phyloP scores from a whole-genome alignment of 1,284 basidiomycete species.

The Laetiporus sulphureus region DNA sequence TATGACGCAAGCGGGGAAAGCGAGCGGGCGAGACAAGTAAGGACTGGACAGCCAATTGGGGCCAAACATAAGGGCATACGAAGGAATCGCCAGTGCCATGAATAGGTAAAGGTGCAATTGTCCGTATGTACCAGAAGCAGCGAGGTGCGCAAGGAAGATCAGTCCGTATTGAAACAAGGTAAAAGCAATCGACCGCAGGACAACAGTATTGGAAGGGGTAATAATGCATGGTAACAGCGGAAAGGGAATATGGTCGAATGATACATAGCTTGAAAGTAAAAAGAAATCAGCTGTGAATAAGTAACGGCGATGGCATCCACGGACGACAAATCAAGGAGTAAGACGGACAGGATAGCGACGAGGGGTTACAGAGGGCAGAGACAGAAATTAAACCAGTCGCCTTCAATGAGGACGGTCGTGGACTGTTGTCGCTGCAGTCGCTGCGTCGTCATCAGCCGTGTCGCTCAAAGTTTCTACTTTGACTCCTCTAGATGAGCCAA shows the following conservation, averaged over 20 bases:
- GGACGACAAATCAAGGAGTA: conserved; percentile 5
- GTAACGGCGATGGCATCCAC: conserved; percentile 7
- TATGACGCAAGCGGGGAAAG: conserved; percentile 6
- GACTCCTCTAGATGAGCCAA: conserved; percentile 69
- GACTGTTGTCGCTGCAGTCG: conserved; percentile 43
- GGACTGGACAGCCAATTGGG: conserved; percentile 9
- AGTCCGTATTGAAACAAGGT: conserved; percentile 7
- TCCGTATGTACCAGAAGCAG: conserved; percentile 10
- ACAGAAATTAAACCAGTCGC: background rate
- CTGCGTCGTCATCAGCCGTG: conserved; percentile 38
- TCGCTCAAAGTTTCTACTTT: conserved; percentile 65
- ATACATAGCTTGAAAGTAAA: conserved; percentile 6
- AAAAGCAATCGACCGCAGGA: conserved; percentile 8
- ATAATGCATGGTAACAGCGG: conserved; percentile 6
- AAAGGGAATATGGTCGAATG: conserved; percentile 7
- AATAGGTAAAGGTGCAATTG: conserved; percentile 14
- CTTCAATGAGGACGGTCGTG: conserved; percentile 34
- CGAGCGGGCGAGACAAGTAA: conserved; percentile 5
- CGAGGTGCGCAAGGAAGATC: conserved; percentile 6
- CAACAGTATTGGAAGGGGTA: conserved; percentile 6
- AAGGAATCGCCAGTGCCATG: conserved; percentile 4
- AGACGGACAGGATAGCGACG: conserved; percentile 11
- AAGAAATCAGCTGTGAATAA: conserved; percentile 6
- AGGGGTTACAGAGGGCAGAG: background rate
- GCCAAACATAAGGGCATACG: conserved; percentile 5